Evolutionary conservation across 306 rosid species (phyloP).

Genomic region (Astragalus membranaceus): DNA sequence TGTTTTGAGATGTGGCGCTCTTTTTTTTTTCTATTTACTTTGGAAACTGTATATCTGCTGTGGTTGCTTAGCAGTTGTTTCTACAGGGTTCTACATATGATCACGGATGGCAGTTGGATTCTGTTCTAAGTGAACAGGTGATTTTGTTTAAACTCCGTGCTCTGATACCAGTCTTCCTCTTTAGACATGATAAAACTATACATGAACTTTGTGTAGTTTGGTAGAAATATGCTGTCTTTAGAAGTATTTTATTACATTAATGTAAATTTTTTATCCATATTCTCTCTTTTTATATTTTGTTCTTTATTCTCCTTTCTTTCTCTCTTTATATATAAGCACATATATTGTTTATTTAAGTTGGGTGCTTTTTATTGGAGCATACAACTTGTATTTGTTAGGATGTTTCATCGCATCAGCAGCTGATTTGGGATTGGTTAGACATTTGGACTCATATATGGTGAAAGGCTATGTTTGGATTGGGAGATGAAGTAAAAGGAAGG

Average conservation of each 20-base stretch:
- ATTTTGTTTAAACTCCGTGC: neutral
- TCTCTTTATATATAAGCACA: too few species aligned
- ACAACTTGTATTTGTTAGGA: too few species aligned
- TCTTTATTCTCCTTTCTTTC: too few species aligned
- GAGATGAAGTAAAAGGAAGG: too few species aligned
- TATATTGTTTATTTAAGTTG: too few species aligned
- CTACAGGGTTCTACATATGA: slow-evolving; percentile 74
- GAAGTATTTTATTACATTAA: neutral
- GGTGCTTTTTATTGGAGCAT: too few species aligned
- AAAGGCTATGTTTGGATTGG: too few species aligned
- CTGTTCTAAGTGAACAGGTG: slow-evolving; percentile 72
- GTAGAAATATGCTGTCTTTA: neutral
- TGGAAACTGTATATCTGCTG: slow-evolving; percentile 10
- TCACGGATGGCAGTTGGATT: slow-evolving; percentile 86
- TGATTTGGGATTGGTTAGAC: too few species aligned
- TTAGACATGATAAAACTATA: neutral
- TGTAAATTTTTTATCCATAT: neutral
- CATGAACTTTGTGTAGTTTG: neutral
- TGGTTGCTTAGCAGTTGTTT: slow-evolving; percentile 27
- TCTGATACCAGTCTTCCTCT: neutral
- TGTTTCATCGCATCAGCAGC: too few species aligned
- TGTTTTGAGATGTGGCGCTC: neutral
- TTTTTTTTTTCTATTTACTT: slow-evolving; percentile 1
- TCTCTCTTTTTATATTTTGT: too few species aligned
- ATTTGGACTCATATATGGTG: too few species aligned